Percentiles rank a stretch among this genome's conserved stretches.
Conservation (phyloP, 2,329 filamentous ascomycete species). For the Cyphellophora attinorum region DNA sequence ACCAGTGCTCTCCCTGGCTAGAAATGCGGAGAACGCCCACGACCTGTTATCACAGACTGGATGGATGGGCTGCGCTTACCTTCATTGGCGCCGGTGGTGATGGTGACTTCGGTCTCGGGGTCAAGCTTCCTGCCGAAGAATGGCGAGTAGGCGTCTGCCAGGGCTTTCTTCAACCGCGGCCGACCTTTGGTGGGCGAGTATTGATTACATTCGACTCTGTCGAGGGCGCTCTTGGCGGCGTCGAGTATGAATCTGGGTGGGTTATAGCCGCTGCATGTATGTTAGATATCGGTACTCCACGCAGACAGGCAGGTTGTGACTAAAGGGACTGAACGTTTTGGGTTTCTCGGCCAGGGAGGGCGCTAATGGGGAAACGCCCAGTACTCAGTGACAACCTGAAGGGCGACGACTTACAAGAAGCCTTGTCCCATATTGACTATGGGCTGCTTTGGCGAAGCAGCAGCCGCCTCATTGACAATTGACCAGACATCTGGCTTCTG, state of each 20-base stretch:
- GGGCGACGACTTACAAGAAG: slow-evolving; percentile 36
- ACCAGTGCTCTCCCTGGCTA: too few species aligned
- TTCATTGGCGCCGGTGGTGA: slow-evolving; percentile 63
- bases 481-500: slow-evolving; percentile 47
- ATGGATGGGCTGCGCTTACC: too few species aligned
- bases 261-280: slow-evolving; percentile 62
- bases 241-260: slow-evolving; percentile 83
- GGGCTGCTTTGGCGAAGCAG: slow-evolving; percentile 53
- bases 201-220: slow-evolving; percentile 94
- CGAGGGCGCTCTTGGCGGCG: slow-evolving; percentile 80
- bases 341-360: too few species aligned
- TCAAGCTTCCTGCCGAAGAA: slow-evolving; percentile 74
- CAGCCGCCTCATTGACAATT: slow-evolving; percentile 59
- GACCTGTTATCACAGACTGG: too few species aligned
- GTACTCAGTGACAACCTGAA: not conserved
- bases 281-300: too few species aligned
- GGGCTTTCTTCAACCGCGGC: slow-evolving; percentile 81
- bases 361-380: too few species aligned
- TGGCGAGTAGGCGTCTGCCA: slow-evolving; percentile 85
- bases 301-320: too few species aligned
- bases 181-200: slow-evolving; percentile 87
- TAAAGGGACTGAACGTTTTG: too few species aligned
- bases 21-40: too few species aligned
- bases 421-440: slow-evolving; percentile 60
- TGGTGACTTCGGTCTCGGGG: slow-evolving; percentile 85